Evolutionary conservation across 1,139 yeast genomes (phyloP), one percentile per base, ranked within the genome.

Genomic region (Yamadazyma siamensis): DNA sequence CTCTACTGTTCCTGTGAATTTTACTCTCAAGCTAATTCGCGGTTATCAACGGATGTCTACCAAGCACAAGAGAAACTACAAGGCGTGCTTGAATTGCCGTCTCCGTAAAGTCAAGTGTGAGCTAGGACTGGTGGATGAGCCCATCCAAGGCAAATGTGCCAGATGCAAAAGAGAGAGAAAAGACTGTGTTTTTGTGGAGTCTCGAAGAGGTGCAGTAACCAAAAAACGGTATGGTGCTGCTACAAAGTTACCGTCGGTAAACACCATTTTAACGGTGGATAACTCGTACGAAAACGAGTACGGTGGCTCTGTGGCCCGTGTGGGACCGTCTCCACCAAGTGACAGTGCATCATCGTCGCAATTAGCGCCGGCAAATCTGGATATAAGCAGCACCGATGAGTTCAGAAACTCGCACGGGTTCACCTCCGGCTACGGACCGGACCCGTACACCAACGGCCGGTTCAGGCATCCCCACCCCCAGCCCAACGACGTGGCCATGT

Each of bases 41-140:
- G 20, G 20, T 18, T 18, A 18, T 18, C 7, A 18, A 18, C 20
- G 20, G 20, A 18, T 18, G 10, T 12, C 16, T 5, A 13, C 19
- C n/a, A 8, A 13, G 39, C 29, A 67, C 50, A 68, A 66, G 42
- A 58, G 96, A 38, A 80, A 81, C 43, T 88, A 84, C 54, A 71
- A 77, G 38, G 96, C 96, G 0, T 88, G 96, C 49, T 59, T 83
- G 31, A 84, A 80, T 55, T 88, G 96, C 54, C 71, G 95, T 10
- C 74, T 79, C 7, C 72, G 94, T 22, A 88, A 88, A 49, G 86
- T 85, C 28, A 80, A 80, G 49, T 88, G 96, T 59, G 94, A 86
- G 48, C 58, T 87, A 41, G 95, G 95, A 2, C 77, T 80, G 4
- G 76, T 79, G 9, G 82, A 80, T 35, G 70, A 69, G 35, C 95